phyloP scores from a whole-genome alignment of 441 rosid species.

The Adansonia rubrostipa region DNA sequence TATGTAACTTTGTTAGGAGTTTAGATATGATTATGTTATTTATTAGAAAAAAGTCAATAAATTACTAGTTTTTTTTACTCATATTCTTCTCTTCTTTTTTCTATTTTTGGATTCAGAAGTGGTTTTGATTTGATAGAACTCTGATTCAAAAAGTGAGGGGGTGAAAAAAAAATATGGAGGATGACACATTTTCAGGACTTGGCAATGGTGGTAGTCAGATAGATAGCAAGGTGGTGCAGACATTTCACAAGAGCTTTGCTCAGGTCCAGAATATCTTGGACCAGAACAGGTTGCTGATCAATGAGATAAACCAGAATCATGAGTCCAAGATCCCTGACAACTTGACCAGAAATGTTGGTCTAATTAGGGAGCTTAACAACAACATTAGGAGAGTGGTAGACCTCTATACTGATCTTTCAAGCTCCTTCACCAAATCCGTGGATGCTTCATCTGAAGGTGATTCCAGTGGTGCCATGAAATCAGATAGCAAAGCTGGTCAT shows the following conservation, averaged over 20 bases:
- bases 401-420: constrained; percentile 80
- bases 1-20: constrained; percentile 14
- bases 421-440: constrained; percentile 55
- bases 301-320: constrained; percentile 86
- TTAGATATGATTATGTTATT: constrained; percentile 29
- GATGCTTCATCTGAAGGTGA: constrained; percentile 76
- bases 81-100: background rate
- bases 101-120: constrained; percentile 36
- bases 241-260: constrained; percentile 67
- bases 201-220: constrained; percentile 54
- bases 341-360: constrained; percentile 71
- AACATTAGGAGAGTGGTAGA: constrained; percentile 81
- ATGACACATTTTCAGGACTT: constrained; percentile 55
- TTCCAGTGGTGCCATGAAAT: constrained; percentile 51
- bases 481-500: constrained; percentile 54
- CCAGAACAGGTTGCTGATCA: constrained; percentile 78
- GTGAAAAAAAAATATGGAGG: constrained; percentile 50
- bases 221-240: constrained; percentile 63
- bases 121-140: constrained; percentile 43
- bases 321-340: constrained; percentile 83
- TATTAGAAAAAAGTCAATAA: background rate
- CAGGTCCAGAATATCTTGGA: constrained; percentile 81
- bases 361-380: constrained; percentile 85
- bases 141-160: constrained; percentile 18
- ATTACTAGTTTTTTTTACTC: no score